phyloP scores from a whole-genome alignment of 1,284 basidiomycete genomes.

The Irpex sp. region DNA sequence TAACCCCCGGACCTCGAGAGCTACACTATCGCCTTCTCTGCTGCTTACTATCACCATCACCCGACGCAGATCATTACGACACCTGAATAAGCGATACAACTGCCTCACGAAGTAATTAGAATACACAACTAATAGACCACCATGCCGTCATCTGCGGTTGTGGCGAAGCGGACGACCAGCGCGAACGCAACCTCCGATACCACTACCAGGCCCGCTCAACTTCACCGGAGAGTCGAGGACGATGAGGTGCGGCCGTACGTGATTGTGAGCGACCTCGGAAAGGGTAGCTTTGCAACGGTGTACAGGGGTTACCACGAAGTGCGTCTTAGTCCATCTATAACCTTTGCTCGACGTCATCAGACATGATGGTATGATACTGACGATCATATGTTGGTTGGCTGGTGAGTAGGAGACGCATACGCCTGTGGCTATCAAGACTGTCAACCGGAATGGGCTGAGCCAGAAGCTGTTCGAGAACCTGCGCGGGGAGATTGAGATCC shows the following conservation, averaged over 20 bases:
- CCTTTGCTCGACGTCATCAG: not conserved
- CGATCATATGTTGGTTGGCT: not conserved
- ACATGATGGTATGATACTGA: conserved; percentile 3
- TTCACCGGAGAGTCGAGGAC: conserved; percentile 40
- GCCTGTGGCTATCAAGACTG: conserved; percentile 93
- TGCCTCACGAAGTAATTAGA: not conserved
- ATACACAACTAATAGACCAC: not conserved
- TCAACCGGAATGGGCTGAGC: conserved; percentile 85
- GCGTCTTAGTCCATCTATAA: conserved; percentile 27
- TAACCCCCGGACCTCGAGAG: not conserved
- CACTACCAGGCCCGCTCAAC: not conserved
- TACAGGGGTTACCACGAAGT: conserved; percentile 92
- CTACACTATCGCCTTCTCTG: not conserved
- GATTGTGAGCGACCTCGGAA: conserved; percentile 70
- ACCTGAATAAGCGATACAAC: not conserved
- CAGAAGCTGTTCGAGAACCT: conserved; percentile 95
- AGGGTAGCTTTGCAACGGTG: conserved; percentile 95
- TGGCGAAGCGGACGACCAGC: conserved; percentile 10
- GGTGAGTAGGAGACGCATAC: conserved; percentile 61
- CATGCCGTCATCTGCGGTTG: conserved; percentile 10
- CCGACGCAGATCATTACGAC: not conserved
- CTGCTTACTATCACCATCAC: not conserved
- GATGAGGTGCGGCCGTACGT: conserved; percentile 72
- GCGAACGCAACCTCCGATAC: not conserved
- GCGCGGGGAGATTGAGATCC: conserved; percentile 95